Base-by-base conservation (phyloP, 495 filamentous ascomycete genomes). In the Penicilliopsis zonata region DNA sequence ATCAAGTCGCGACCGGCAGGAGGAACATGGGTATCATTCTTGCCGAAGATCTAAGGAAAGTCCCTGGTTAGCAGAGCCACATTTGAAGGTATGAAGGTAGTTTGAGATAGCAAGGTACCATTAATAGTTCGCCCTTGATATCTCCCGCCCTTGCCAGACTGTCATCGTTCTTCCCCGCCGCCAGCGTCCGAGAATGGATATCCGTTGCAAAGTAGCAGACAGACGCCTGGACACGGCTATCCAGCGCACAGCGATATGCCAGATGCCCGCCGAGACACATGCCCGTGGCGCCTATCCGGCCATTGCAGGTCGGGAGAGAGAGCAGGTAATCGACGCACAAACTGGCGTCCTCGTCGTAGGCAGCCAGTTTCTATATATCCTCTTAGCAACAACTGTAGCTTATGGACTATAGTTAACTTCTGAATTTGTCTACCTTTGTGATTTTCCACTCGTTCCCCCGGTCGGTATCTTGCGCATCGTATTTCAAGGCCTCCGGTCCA, bases 191-290 rank as follows among this genome's bases (percentile, higher is more conserved):
- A 30, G 60, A 68, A 59, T 94, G 88, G 21, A 94, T 70, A 59
- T 96, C 88, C 5, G 88, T 96, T 1, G 82, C 87, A 59, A 96
- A 94, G 59, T 90, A 96, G 41, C 82, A 79, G 17, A 93, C 80
- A 15, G 75, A 69, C 17, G 82, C 82, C 26, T 66, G 72, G 30
- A 94, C 70, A 16, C 86, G 67, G 14, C 67, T 66, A 50, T 94
- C 83, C 30, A 94, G 63, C 34, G 77, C 83, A 46, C 81, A 85
- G 31, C 88, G 74, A 43, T 84, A 81, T 24, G 88, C 80, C 14
- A 94, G 69, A 53, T 96, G 88, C 3, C 88, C 88, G 32, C 88
- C 88, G 3, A 96, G 74, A 53, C 88, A 94, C 88, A 96, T 96
- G 19, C 88, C 88, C 5, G 86, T 93, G 2, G 82, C 63, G 25